Evolutionary conservation across 768 basidiomycete genomes (phyloP).

Genomic region (Candolleomyces eurysporus): DNA sequence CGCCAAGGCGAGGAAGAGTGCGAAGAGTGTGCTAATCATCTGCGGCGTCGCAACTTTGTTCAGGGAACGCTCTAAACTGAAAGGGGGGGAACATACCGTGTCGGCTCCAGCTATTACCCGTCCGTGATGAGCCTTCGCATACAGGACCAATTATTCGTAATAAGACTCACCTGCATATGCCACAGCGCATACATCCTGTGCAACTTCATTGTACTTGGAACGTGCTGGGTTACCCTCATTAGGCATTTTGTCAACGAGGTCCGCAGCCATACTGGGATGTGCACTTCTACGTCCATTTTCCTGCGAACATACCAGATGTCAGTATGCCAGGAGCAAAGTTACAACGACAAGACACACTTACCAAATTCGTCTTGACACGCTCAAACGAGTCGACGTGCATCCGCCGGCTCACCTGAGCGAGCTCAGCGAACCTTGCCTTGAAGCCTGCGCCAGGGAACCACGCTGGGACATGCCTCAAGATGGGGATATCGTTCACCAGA

Average conservation of each 20-base stretch:
- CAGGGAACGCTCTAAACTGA: no score
- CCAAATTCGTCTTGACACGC: background rate
- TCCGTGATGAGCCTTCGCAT: no score
- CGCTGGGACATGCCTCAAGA: conserved; percentile 27
- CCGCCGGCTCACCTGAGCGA: background rate
- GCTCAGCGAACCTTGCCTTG: conserved; percentile 16
- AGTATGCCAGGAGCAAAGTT: background rate
- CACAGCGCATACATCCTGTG: background rate
- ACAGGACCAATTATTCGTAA: no score
- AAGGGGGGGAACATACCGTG: background rate
- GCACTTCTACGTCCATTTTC: background rate
- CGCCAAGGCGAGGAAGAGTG: conserved; percentile 13
- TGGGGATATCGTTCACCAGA: conserved; percentile 13
- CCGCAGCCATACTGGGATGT: background rate
- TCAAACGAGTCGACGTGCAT: background rate
- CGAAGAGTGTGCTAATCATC: background rate
- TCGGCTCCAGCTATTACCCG: background rate
- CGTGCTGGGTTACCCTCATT: background rate
- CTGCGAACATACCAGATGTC: background rate
- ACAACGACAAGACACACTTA: background rate
- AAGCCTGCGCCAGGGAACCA: conserved; percentile 38
- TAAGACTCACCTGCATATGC: background rate
- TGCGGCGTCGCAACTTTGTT: background rate
- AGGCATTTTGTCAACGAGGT: background rate
- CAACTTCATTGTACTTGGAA: background rate